A percentile compares a stretch with the other conserved stretches of the same genome.
Conservation (phyloP, 23 red algal genomes). For the Gracilaria domingensis region DNA sequence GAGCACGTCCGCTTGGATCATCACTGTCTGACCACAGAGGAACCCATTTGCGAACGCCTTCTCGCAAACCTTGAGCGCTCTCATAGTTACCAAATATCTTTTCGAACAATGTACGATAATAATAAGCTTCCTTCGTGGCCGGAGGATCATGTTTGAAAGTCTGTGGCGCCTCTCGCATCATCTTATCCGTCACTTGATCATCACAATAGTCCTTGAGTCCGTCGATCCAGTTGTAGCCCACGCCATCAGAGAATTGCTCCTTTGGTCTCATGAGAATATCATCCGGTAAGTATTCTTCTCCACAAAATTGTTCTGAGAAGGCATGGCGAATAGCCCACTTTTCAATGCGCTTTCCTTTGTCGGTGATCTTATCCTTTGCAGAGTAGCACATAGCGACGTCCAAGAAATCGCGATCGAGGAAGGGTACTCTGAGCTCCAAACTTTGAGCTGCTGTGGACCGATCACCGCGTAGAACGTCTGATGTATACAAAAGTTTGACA, state of each 20-base stretch:
- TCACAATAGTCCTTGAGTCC: conserved; percentile 88
- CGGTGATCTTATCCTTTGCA: conserved; percentile 70
- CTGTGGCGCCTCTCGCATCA: conserved; percentile 60
- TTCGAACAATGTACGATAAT: conserved; percentile 95
- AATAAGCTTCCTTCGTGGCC: conserved; percentile 91
- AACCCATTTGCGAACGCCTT: conserved; percentile 88
- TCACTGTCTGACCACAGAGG: conserved; percentile 91
- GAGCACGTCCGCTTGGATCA: conserved; percentile 93
- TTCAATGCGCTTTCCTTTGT: conserved; percentile 81
- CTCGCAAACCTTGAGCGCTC: conserved; percentile 81
- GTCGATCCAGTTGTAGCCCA: conserved; percentile 96
- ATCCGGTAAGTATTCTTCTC: conserved; percentile 72
- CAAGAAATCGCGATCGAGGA: conserved; percentile 97
- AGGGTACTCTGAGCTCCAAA: conserved; percentile 97
- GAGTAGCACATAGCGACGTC: conserved; percentile 87
- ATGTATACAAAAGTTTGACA: conserved; percentile 84
- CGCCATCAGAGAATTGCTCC: conserved; percentile 96
- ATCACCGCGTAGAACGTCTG: conserved; percentile 96
- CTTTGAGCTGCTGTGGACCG: conserved; percentile 92
- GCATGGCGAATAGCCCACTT: conserved; percentile 84
- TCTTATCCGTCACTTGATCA: conserved; percentile 74
- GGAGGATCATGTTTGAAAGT: conserved; percentile 90
- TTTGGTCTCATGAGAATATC: conserved; percentile 97
- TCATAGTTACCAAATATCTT: conserved; percentile 80
- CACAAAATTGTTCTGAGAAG: conserved; percentile 78